Evolutionary conservation across 768 basidiomycete species (phyloP), one percentile per base, ranked within the genome.

Genomic region (Phallus indusiatus): DNA sequence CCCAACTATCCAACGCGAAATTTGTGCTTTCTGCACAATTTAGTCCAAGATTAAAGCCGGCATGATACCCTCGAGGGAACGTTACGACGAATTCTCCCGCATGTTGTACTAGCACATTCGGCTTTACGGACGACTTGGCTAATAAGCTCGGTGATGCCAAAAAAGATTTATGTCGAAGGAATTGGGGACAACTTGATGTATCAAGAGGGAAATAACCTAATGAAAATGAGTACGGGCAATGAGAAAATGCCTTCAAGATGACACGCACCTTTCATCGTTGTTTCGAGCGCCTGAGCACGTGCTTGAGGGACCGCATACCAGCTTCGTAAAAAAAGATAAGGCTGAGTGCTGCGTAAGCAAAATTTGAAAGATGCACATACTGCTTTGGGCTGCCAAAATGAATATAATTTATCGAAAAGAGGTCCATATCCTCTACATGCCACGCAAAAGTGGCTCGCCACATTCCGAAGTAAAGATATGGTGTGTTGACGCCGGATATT

Each of bases 351-450:
- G 1, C 17, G n/a, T 6, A 20, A 33, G 9, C 47, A 21, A 47
- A 11, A 10, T 52, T 14, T 18, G 47, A 22, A 33, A 48, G 28
- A 18, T 20, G n/a, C 28, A 56, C 57, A 17, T 36, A 59, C 57
- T 51, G 88, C 65, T 91, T 98, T 1, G 94, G 94, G 0, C 94
- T 94, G 0, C 96, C 96, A 65, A 97, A 98, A 71, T 99, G 96
- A 57, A 99, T 91, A 69, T 94, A 98, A 69, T 99, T 99, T 74
- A 99, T 98, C 59, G 92, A 94, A 73, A 95, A 97, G 1, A 99
- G 78, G 68, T 99, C 96, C 90, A 97, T 96, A 71, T 99, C 96
- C 71, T 99, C 96, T 52, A 99, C 96, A 66, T 99, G 96, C 95
- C 96, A 99, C 0, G 94, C 91, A 72, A 98, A 98, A 0, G 93